Evolutionary conservation across 495 filamentous ascomycete species (phyloP).

Genomic region (Delitschia confertaspora): DNA sequence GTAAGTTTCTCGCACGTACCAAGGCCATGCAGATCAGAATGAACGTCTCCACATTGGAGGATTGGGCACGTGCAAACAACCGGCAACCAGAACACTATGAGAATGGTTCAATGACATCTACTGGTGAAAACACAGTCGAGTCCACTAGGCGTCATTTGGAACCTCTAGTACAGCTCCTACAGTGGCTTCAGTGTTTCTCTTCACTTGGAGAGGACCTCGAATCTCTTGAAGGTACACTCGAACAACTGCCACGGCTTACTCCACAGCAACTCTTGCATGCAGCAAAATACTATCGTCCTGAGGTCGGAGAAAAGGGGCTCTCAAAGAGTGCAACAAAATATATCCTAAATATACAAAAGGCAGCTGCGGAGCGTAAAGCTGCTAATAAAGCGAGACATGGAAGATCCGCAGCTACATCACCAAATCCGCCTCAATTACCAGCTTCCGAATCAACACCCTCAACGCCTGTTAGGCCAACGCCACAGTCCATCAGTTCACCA

Average conservation of each 20-base stretch:
- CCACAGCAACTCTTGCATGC: constrained; percentile 88
- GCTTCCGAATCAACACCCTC: constrained; percentile 16
- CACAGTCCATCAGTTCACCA: constrained; percentile 11
- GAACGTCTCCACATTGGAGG: constrained; percentile 91
- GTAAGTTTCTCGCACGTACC: constrained; percentile 87
- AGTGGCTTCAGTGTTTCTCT: constrained; percentile 97
- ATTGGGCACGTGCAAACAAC: constrained; percentile 92
- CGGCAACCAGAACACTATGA: constrained; percentile 94
- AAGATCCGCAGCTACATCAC: constrained; percentile 26
- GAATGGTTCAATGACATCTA: constrained; percentile 75
- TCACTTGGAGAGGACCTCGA: constrained; percentile 89
- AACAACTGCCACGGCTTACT: constrained; percentile 75
- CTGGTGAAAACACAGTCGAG: constrained; percentile 77
- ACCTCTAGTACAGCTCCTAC: constrained; percentile 86
- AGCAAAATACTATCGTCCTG: constrained; percentile 82
- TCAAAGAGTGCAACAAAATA: constrained; percentile 81
- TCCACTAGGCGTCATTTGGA: constrained; percentile 74
- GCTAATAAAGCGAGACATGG: constrained; percentile 41
- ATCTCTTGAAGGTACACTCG: constrained; percentile 70
- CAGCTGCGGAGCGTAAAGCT: constrained; percentile 45
- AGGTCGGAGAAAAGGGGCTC: constrained; percentile 90
- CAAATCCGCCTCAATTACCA: constrained; percentile 17
- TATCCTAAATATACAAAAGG: constrained; percentile 68
- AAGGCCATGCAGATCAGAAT: constrained; percentile 99
- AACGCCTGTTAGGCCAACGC: constrained; percentile 15